A percentile compares a stretch with the other conserved stretches of the same genome.
These are phyloP conservation scores for Botrytis fabae DNA, from an alignment of 2,329 filamentous ascomycete genomes.

Conservation along the genomic window DNA sequence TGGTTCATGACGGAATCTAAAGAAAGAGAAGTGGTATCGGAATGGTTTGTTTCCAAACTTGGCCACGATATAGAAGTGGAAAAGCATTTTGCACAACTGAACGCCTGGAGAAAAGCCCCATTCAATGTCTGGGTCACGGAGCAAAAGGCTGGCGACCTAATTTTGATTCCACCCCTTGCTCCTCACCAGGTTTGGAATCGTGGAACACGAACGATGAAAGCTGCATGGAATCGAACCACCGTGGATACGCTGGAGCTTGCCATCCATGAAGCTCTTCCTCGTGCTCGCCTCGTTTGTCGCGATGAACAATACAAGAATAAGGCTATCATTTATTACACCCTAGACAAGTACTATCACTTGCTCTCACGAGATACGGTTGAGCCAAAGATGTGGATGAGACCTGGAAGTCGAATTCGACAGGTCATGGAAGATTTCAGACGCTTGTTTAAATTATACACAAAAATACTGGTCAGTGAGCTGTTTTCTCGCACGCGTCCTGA, in stretches of 20 bases:
- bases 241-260: conserved; percentile 88
- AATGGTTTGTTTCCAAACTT: conserved; percentile 90
- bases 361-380: conserved; percentile 50
- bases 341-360: conserved; percentile 75
- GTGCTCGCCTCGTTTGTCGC: conserved; percentile 85
- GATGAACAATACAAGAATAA: conserved; percentile 99
- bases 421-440: conserved; percentile 80
- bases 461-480: conserved; percentile 81
- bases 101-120: conserved; percentile 91
- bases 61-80: conserved; percentile 97
- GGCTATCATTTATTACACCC: conserved; percentile 85
- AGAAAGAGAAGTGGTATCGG: conserved; percentile 83
- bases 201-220: conserved; percentile 93
- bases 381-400: conserved; percentile 45
- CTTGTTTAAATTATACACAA: conserved; percentile 75
- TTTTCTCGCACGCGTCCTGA: conserved; percentile 67
- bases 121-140: conserved; percentile 93
- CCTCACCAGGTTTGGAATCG: conserved; percentile 99
- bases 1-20: conserved; percentile 99
- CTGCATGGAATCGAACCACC: conserved; percentile 95
- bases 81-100: conserved; percentile 92
- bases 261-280: conserved; percentile 81
- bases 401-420: conserved; percentile 56
- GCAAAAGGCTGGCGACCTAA: conserved; percentile 86
- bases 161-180: conserved; percentile 87